phyloP scores from a whole-genome alignment of 176 grass and related monocot species.

The Zoysia pacifica region DNA sequence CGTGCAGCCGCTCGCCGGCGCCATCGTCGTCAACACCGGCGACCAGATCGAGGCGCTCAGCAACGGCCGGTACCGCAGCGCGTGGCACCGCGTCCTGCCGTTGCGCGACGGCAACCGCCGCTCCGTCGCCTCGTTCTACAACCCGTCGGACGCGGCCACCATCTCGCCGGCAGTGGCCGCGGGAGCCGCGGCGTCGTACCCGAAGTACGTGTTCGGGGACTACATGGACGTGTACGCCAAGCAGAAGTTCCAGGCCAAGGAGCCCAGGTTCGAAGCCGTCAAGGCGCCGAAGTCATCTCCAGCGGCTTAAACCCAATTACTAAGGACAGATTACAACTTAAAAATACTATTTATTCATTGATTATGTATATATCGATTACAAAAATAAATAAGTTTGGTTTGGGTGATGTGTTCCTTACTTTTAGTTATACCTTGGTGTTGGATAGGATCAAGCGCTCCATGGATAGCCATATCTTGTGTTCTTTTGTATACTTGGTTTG shows the following conservation, averaged over 20 bases:
- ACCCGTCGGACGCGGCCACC: constrained; percentile 44
- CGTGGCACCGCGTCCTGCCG: constrained; percentile 67
- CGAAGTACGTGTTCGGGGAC: constrained; percentile 47
- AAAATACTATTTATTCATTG: constrained; percentile 10
- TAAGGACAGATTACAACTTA: background rate
- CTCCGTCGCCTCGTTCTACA: constrained; percentile 69
- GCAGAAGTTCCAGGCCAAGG: constrained; percentile 57
- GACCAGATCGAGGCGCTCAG: constrained; percentile 78
- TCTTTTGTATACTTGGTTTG: background rate
- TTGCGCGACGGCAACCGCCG: constrained; percentile 62
- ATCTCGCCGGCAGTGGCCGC: constrained; percentile 37
- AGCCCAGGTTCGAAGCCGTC: constrained; percentile 54
- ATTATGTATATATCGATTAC: background rate
- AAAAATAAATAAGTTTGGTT: background rate
- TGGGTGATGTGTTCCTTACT: background rate
- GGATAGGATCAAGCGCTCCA: background rate
- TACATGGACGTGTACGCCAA: constrained; percentile 67
- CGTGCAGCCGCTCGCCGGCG: constrained; percentile 52
- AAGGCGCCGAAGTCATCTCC: constrained; percentile 33
- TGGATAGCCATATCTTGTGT: background rate
- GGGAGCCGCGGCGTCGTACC: constrained; percentile 11
- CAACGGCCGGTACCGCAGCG: constrained; percentile 63
- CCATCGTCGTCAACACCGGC: constrained; percentile 73
- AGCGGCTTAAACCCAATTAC: background rate
- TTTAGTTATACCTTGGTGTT: background rate